These are phyloP conservation scores for Pontederia paniculata DNA, from an alignment of 176 grass and related monocot genomes.

Conservation along the genomic window DNA sequence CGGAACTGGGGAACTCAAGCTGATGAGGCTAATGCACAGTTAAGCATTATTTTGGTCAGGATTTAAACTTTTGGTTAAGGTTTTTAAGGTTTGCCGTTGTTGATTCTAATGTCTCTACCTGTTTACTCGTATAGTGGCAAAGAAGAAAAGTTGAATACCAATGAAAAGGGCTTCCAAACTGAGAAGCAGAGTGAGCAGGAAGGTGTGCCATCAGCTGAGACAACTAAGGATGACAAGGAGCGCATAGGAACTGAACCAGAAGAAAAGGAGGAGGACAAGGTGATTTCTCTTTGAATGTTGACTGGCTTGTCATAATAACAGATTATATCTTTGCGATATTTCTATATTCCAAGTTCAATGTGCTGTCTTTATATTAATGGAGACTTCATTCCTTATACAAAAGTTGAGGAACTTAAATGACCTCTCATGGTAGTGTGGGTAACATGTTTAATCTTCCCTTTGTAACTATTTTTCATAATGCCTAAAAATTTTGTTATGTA, in stretches of 20 bases:
- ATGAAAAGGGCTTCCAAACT: constrained; percentile 20
- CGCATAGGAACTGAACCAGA: constrained; percentile 38
- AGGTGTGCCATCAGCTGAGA: constrained; percentile 18
- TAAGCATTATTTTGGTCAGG: constrained; percentile 17
- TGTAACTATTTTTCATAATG: too few species aligned
- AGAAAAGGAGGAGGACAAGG: constrained; percentile 90
- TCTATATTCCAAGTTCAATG: too few species aligned
- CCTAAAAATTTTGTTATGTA: too few species aligned
- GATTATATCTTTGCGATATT: too few species aligned
- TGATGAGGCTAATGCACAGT: constrained; percentile 55
- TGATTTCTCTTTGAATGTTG: constrained; percentile 6
- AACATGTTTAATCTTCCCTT: too few species aligned
- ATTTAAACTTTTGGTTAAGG: background rate
- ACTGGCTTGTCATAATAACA: too few species aligned
- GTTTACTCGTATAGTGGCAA: constrained; percentile 33
- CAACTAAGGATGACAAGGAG: constrained; percentile 47
- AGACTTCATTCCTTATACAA: too few species aligned
- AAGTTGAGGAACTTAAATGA: too few species aligned
- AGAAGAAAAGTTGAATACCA: constrained; percentile 37
- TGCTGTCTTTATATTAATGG: too few species aligned
- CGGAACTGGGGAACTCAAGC: constrained; percentile 66
- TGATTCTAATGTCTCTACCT: background rate
- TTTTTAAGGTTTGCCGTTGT: background rate
- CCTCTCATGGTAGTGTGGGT: too few species aligned
- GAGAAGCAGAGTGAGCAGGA: constrained; percentile 44